Conservation (phyloP, 148 eudicot species). For the Camellia granthamiana region DNA sequence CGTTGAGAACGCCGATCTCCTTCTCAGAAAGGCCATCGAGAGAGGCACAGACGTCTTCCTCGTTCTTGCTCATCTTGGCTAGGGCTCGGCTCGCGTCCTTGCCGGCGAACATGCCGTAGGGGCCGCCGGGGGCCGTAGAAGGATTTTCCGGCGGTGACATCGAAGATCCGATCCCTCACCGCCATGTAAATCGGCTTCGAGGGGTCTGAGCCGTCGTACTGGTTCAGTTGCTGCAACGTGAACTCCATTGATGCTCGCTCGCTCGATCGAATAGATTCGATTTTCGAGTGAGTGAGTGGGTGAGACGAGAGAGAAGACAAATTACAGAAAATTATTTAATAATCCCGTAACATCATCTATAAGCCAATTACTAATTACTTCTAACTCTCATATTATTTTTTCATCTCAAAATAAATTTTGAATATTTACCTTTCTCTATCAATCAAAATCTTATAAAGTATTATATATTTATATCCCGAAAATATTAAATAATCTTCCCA, state of each 20-base stretch:
- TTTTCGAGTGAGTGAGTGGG: neutral
- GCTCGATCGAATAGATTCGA: too few relatives aligned
- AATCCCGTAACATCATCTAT: too few relatives aligned
- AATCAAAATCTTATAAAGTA: too few relatives aligned
- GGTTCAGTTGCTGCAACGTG: conserved; percentile 45
- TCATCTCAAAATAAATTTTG: too few relatives aligned
- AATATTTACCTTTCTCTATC: too few relatives aligned
- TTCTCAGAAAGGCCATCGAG: conserved; percentile 74
- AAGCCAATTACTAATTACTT: too few relatives aligned
- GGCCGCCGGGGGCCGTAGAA: conserved; percentile 95
- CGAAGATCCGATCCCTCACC: conserved; percentile 65
- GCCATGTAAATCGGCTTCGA: conserved; percentile 83
- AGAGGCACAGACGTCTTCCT: conserved; percentile 49
- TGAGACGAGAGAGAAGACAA: too few relatives aligned
- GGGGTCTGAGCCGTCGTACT: conserved; percentile 63
- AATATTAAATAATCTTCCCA: too few relatives aligned
- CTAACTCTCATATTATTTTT: too few relatives aligned
- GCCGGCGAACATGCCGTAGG: conserved; percentile 87
- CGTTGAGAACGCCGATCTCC: conserved; percentile 69
- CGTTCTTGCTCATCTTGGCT: conserved; percentile 90
- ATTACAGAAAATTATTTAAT: too few relatives aligned
- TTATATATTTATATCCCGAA: too few relatives aligned
- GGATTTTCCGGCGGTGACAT: conserved; percentile 61
- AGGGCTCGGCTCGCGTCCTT: conserved; percentile 94
- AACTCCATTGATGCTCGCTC: conserved; percentile 41